These are phyloP conservation scores for Xylaria sp. DNA, from an alignment of 2,329 filamentous ascomycete species.

Conservation along the genomic window DNA sequence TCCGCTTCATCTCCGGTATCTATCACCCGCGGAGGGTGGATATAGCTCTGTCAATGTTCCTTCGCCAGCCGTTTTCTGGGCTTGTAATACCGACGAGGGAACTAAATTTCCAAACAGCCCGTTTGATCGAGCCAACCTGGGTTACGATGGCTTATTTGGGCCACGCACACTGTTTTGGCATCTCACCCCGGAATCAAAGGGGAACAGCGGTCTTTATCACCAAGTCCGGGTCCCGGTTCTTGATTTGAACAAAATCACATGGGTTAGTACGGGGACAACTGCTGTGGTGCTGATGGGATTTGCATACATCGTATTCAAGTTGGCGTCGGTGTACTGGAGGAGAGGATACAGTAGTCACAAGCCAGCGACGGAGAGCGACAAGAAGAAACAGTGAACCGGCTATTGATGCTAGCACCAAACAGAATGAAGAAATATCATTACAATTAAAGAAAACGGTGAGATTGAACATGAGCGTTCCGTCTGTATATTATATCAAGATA, in stretches of 20 bases:
- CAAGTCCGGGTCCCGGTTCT: constrained; percentile 73
- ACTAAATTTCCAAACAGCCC: constrained; percentile 79
- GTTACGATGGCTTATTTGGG: constrained; percentile 84
- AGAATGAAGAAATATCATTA: constrained; percentile 2
- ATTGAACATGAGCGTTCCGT: not conserved
- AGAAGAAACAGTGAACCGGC: constrained; percentile 45
- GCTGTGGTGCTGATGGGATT: constrained; percentile 71
- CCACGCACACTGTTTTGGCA: constrained; percentile 87
- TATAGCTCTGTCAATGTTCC: constrained; percentile 70
- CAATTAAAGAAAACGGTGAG: not conserved
- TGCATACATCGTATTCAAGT: constrained; percentile 73
- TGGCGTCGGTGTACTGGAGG: constrained; percentile 54
- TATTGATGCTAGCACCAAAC: too few relatives aligned
- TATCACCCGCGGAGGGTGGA: constrained; percentile 69
- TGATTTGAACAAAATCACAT: constrained; percentile 60
- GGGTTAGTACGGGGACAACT: constrained; percentile 66
- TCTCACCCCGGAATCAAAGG: constrained; percentile 62
- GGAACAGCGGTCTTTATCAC: constrained; percentile 59
- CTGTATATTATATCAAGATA: not conserved
- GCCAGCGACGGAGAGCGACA: constrained; percentile 37
- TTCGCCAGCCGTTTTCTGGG: constrained; percentile 90
- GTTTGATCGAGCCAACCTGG: constrained; percentile 86
- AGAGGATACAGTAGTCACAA: constrained; percentile 48
- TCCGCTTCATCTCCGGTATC: constrained; percentile 87
- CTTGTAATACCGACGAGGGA: constrained; percentile 74